phyloP scores from a whole-genome alignment of 2,329 filamentous ascomycete genomes.

The Bretziella fagacearum region DNA sequence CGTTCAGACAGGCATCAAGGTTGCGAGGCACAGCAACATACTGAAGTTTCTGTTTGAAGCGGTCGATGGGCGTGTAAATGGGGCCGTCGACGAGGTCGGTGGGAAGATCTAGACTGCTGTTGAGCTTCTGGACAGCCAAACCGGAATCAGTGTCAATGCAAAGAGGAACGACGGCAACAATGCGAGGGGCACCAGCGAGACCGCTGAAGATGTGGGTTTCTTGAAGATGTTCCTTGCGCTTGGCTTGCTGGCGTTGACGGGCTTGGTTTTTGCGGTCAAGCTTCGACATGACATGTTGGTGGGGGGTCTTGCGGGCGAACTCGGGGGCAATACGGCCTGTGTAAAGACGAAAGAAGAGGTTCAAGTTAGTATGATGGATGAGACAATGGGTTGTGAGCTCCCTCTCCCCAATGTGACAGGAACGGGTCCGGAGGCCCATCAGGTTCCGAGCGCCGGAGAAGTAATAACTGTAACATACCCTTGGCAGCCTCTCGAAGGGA shows the following conservation, averaged over 20 bases:
- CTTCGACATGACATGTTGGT: slow-evolving; percentile 96
- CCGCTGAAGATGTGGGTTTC: slow-evolving; percentile 72
- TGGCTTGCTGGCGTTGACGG: slow-evolving; percentile 71
- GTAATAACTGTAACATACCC: slow-evolving; percentile 34
- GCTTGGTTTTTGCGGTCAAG: slow-evolving; percentile 88
- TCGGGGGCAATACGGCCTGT: slow-evolving; percentile 65
- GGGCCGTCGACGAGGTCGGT: slow-evolving; percentile 42
- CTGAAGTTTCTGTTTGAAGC: slow-evolving; percentile 89
- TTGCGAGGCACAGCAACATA: slow-evolving; percentile 64
- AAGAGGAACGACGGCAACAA: slow-evolving; percentile 76
- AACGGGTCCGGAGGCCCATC: too few species aligned
- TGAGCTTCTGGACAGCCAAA: slow-evolving; percentile 52
- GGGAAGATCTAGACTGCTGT: slow-evolving; percentile 63
- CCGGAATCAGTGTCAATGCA: slow-evolving; percentile 54
- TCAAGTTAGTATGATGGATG: not conserved
- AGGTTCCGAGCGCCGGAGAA: not conserved
- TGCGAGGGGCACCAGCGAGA: slow-evolving; percentile 67
- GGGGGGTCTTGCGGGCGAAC: slow-evolving; percentile 64
- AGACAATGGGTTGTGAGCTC: not conserved
- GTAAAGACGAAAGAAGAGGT: slow-evolving; percentile 3
- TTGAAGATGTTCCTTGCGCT: slow-evolving; percentile 67
- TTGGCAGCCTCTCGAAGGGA: slow-evolving; percentile 71
- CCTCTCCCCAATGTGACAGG: too few species aligned
- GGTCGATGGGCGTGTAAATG: slow-evolving; percentile 52
- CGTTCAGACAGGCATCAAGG: slow-evolving; percentile 63